These are phyloP conservation scores for Gossypium bickii DNA, from an alignment of 345 rosid species.

Conservation along the genomic window DNA sequence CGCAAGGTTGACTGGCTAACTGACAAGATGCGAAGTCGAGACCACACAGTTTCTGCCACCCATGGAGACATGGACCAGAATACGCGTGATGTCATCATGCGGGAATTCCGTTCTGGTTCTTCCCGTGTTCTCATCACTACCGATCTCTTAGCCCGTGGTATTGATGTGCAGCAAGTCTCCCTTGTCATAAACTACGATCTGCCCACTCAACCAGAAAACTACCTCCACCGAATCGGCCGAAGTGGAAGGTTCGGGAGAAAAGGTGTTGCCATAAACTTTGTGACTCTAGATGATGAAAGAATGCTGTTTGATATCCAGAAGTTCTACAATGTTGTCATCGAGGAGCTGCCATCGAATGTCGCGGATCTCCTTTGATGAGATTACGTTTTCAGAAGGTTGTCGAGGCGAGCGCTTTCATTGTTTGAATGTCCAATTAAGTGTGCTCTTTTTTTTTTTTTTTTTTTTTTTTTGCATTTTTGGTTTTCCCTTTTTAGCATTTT, in stretches of 20 bases:
- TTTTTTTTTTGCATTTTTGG: too few species aligned
- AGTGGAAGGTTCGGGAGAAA: constrained; percentile 87
- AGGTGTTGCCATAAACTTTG: constrained; percentile 77
- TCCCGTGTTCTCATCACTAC: constrained; percentile 85
- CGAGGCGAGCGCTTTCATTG: constrained; percentile 26
- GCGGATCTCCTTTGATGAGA: constrained; percentile 54
- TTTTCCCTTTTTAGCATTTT: constrained; percentile 11
- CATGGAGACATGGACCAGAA: constrained; percentile 96
- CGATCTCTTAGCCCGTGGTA: constrained; percentile 80
- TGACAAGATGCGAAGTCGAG: constrained; percentile 72
- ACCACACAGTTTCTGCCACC: constrained; percentile 88
- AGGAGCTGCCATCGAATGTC: constrained; percentile 57
- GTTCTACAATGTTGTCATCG: constrained; percentile 57
- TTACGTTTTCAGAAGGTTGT: constrained; percentile 24
- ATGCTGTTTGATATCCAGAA: constrained; percentile 69
- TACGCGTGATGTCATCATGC: constrained; percentile 81
- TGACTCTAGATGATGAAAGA: constrained; percentile 59
- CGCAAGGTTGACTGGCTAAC: constrained; percentile 95
- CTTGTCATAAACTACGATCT: constrained; percentile 78
- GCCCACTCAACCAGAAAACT: constrained; percentile 86
- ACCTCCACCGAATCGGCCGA: constrained; percentile 79
- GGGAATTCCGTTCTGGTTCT: constrained; percentile 78
- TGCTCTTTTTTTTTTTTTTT: neutral
- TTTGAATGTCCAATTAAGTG: constrained; percentile 23
- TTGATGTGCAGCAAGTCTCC: constrained; percentile 90